Conservation (phyloP, 805 yeast genomes). For the Candida xyloterini region DNA sequence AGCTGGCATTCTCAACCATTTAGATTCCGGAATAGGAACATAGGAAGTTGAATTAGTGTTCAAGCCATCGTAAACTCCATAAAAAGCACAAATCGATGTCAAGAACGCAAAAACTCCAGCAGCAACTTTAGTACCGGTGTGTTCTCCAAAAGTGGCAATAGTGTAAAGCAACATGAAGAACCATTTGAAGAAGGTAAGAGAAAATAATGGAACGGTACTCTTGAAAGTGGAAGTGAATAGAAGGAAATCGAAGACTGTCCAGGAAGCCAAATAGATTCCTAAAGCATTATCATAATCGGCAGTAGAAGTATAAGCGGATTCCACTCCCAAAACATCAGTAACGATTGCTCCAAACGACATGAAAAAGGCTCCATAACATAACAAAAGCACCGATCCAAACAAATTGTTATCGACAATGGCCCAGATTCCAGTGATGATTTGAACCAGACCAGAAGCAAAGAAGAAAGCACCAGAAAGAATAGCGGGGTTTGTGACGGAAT, state of each 20-base stretch:
- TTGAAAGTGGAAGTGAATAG: conserved; percentile 43
- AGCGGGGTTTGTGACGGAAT: conserved; percentile 41
- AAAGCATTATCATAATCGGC: conserved; percentile 39
- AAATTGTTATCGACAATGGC: conserved; percentile 47
- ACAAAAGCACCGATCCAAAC: conserved; percentile 47
- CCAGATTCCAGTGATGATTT: conserved; percentile 50
- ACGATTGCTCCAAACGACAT: conserved; percentile 43
- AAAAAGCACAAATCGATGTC: conserved; percentile 40
- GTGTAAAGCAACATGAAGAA: conserved; percentile 42
- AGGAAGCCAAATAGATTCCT: conserved; percentile 45
- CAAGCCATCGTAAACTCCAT: conserved; percentile 42
- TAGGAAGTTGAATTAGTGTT: conserved; percentile 28
- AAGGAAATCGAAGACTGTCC: conserved; percentile 47
- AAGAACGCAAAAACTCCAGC: conserved; percentile 45
- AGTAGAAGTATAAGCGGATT: conserved; percentile 36
- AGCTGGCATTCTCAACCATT: conserved; percentile 33
- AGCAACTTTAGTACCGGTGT: conserved; percentile 32
- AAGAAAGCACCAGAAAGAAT: conserved; percentile 42
- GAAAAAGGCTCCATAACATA: conserved; percentile 51
- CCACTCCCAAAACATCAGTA: conserved; percentile 43
- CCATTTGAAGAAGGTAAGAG: conserved; percentile 39
- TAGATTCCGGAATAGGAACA: conserved; percentile 26
- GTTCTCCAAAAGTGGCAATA: conserved; percentile 39
- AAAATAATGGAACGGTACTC: conserved; percentile 39
- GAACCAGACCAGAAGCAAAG: conserved; percentile 48